Base-by-base conservation (phyloP, 2,329 filamentous ascomycete species). In the Pseudonectria buxi region DNA sequence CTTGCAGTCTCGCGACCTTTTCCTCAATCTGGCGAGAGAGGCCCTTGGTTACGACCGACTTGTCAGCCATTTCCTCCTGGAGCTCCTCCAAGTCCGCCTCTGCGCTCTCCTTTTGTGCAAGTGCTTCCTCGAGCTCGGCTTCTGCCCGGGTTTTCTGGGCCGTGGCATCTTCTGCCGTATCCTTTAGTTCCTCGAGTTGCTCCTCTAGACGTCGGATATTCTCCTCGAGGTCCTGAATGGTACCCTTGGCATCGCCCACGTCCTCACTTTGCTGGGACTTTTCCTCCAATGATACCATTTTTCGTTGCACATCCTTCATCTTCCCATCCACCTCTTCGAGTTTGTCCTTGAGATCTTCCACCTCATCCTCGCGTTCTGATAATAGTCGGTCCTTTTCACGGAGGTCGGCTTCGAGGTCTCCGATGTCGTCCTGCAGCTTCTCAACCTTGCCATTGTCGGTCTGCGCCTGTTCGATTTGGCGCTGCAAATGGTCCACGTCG, bases 11-110 rank as follows among this genome's bases (percentile, higher is more conserved):
- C 33, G 68, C 63, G 7, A 78, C 64, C 57, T 79, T 86, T 46
- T 86, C 82, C 50, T 89, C 83, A 13, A 86, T 71, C 58, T 89
- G 83, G 24, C 83, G 75, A 34, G 78, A 84, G 7, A 86, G 68
- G 3, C 81, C 83, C 54, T 84, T 87, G 10, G 82, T 84, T 35
- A 78, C 77, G 26, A 87, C 72, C 0, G 84, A 89, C 49, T 87
- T 88, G 60, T 89, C 81, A 14, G 82, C 74, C 72, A 88, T 77
- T 50, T 88, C 84, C 35, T 86, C 81, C 43, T 85, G 82, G 15
- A 88, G 67, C 50, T 82, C 77, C 47, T 79, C 71, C 12, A 82
- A 62, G 39, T 82, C 71, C 6, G 61, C 63, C 47, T 79, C 73
- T 3, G 77, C 77, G 22, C 71, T 68, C 14, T 75, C 65, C 46